phyloP scores from a whole-genome alignment of 2,329 filamentous ascomycete species.

The Botrytis fragariae region DNA sequence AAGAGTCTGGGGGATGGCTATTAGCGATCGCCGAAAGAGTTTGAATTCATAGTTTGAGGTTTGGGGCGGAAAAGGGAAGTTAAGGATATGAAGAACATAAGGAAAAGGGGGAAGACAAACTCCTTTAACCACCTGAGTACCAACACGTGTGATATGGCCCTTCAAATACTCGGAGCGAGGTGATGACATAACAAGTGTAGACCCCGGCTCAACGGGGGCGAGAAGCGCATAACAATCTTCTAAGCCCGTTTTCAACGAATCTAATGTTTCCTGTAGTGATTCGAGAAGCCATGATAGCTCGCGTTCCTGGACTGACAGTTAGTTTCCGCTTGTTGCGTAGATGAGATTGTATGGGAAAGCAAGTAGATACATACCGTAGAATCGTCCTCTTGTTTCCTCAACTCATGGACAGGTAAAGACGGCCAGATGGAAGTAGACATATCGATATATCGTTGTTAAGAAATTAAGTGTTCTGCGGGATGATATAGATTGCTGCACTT shows the following conservation, averaged over 20 bases:
- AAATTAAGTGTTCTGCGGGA: neutral
- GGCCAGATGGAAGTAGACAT: conserved; percentile 36
- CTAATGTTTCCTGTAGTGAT: conserved; percentile 38
- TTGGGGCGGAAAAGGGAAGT: neutral
- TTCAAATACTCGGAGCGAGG: conserved; percentile 86
- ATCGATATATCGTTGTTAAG: conserved; percentile 7
- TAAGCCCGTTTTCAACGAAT: conserved; percentile 31
- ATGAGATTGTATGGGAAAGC: neutral
- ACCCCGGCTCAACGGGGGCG: conserved; percentile 78
- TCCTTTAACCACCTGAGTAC: conserved; percentile 87
- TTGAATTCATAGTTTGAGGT: no score
- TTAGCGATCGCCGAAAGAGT: neutral
- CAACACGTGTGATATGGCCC: conserved; percentile 85
- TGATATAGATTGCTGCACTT: neutral
- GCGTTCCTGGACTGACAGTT: conserved; percentile 28
- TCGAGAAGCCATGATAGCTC: conserved; percentile 40
- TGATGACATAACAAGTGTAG: conserved; percentile 85
- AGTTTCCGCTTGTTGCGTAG: neutral
- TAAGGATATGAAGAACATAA: neutral
- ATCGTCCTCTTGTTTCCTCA: conserved; percentile 36
- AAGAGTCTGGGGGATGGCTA: conserved; percentile 56
- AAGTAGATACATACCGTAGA: conserved; percentile 30
- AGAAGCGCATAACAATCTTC: conserved; percentile 77
- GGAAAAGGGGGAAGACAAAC: conserved; percentile 49
- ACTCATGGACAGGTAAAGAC: conserved; percentile 28